Evolutionary conservation across 2,329 filamentous ascomycete genomes (phyloP).

Genomic region (Pyrenophora seminiperda): DNA sequence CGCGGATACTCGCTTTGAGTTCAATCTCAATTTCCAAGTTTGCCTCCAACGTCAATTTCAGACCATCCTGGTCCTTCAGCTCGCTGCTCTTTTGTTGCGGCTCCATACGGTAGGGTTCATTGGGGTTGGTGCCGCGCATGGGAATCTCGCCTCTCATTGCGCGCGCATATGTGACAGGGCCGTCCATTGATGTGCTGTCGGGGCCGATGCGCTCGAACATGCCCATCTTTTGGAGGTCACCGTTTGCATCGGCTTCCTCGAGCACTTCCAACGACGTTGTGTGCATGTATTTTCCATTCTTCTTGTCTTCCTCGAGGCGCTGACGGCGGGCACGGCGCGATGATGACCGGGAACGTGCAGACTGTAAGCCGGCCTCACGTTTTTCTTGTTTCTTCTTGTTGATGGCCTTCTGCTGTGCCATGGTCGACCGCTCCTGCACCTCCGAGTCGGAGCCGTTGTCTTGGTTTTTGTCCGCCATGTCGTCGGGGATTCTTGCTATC

Average conservation of each 20-base stretch:
- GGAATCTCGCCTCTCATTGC: conserved; percentile 62
- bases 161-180: conserved; percentile 60
- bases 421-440: conserved; percentile 49
- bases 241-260: conserved; percentile 58
- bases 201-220: conserved; percentile 62
- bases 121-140: conserved; percentile 57
- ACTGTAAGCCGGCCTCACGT: conserved; percentile 47
- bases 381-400: conserved; percentile 49
- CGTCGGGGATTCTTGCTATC: conserved; percentile 23
- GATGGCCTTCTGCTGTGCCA: conserved; percentile 54
- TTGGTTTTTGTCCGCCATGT: conserved; percentile 40
- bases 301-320: conserved; percentile 52
- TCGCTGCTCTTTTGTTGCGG: conserved; percentile 50
- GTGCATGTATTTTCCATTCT: conserved; percentile 59
- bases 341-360: conserved; percentile 53
- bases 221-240: conserved; percentile 54
- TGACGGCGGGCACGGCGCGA: conserved; percentile 55
- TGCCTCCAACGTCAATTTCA: conserved; percentile 74
- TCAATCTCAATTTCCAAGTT: conserved; percentile 85
- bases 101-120: conserved; percentile 53
- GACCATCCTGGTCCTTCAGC: conserved; percentile 64
- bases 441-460: conserved; percentile 39
- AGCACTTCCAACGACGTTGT: conserved; percentile 55
- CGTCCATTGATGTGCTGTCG: conserved; percentile 61
- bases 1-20: conserved; percentile 83